A percentile compares a stretch with the other conserved stretches of the same genome.
These are phyloP conservation scores for Teratosphaeriaceae sp. DNA, from an alignment of 2,329 filamentous ascomycete species.

Conservation along the genomic window DNA sequence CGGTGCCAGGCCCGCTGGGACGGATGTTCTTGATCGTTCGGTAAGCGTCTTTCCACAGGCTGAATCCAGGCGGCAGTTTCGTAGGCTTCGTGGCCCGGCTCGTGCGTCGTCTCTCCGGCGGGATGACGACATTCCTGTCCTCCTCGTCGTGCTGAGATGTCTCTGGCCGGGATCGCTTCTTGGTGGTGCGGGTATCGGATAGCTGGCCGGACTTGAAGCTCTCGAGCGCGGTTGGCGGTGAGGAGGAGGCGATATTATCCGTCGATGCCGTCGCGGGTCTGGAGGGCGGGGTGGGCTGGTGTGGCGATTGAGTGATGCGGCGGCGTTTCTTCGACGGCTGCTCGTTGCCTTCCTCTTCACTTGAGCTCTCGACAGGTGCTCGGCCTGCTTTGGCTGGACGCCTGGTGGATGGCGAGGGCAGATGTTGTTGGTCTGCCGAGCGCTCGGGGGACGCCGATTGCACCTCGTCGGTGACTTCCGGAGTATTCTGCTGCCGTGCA, in stretches of 20 bases:
- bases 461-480: too few relatives aligned
- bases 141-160: neutral
- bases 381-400: too few relatives aligned
- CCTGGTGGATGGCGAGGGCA: too few relatives aligned
- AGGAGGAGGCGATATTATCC: neutral
- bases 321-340: neutral
- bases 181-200: neutral
- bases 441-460: too few relatives aligned
- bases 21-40: neutral
- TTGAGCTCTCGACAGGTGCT: too few relatives aligned
- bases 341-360: neutral
- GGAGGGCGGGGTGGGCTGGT: neutral
- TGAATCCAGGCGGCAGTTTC: neutral
- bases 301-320: neutral
- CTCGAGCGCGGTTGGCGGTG: neutral
- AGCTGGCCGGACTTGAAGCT: neutral
- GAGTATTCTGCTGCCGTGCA: too few relatives aligned
- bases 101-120: neutral
- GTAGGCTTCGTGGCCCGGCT: neutral
- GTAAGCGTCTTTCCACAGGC: slow-evolving; percentile 2
- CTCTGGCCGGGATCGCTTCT: neutral
- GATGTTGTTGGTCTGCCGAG: too few relatives aligned
- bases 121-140: neutral
- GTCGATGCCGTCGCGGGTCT: neutral
- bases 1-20: neutral